Evolutionary conservation across 2,329 filamentous ascomycete genomes (phyloP).

Genomic region (Fusarium sterilihyphosum): DNA sequence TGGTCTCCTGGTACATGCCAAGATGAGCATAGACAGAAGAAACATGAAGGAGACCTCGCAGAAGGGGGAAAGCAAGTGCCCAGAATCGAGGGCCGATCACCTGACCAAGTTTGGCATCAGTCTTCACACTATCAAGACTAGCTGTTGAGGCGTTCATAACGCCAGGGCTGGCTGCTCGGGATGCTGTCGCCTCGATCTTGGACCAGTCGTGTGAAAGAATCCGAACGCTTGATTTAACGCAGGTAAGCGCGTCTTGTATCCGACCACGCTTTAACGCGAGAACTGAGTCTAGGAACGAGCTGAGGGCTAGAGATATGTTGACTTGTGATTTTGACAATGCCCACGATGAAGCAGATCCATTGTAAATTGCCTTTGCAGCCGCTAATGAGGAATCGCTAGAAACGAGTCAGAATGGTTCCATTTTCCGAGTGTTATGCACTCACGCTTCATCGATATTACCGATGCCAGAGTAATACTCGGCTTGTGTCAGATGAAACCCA

Average conservation of each 20-base stretch:
- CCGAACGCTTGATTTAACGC: slow-evolving; percentile 67
- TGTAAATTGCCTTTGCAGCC: slow-evolving; percentile 53
- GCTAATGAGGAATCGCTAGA: slow-evolving; percentile 46
- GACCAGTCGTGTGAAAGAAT: slow-evolving; percentile 66
- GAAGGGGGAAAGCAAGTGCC: slow-evolving; percentile 78
- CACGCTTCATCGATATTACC: slow-evolving; percentile 72
- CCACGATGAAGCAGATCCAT: slow-evolving; percentile 46
- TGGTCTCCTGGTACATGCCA: slow-evolving; percentile 86
- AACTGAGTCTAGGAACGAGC: slow-evolving; percentile 68
- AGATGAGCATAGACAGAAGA: slow-evolving; percentile 83
- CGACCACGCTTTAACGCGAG: slow-evolving; percentile 71
- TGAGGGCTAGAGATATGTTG: slow-evolving; percentile 45
- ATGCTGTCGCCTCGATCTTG: slow-evolving; percentile 54
- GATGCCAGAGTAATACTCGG: slow-evolving; percentile 77
- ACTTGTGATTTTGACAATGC: slow-evolving; percentile 48
- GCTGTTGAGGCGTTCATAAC: slow-evolving; percentile 45
- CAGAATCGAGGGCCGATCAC: slow-evolving; percentile 74
- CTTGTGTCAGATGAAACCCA: slow-evolving; percentile 73
- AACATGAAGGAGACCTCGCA: slow-evolving; percentile 76
- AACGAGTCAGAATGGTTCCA: slow-evolving; percentile 16
- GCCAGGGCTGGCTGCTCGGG: slow-evolving; percentile 33
- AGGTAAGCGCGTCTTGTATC: slow-evolving; percentile 65
- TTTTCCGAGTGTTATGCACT: slow-evolving; percentile 26
- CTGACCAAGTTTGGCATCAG: slow-evolving; percentile 31
- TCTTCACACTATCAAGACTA: slow-evolving; percentile 43